Percentiles rank a stretch among this genome's conserved stretches.
These are phyloP conservation scores for Kwoniella newhampshirensis DNA, from an alignment of 768 basidiomycete species.

Conservation along the genomic window DNA sequence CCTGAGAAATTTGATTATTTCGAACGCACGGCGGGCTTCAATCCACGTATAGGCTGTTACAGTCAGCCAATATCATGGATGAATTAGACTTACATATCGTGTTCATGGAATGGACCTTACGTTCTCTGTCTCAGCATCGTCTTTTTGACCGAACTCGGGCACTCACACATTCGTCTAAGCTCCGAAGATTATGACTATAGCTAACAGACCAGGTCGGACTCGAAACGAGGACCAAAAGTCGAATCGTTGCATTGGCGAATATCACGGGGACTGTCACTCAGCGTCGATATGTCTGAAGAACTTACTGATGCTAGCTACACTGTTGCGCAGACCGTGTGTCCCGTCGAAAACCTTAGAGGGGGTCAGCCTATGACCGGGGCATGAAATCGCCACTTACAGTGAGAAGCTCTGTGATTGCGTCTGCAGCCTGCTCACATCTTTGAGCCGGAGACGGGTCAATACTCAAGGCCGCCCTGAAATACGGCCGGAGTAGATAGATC, in stretches of 20 bases:
- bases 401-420: slow-evolving; percentile 8
- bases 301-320: slow-evolving; percentile 15
- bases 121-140: not conserved
- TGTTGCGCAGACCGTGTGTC: slow-evolving; percentile 12
- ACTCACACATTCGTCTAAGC: slow-evolving; percentile 1
- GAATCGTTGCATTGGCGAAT: slow-evolving; percentile 7
- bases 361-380: not conserved
- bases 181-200: not conserved
- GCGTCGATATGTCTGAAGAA: not conserved
- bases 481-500: slow-evolving; percentile 22
- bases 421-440: slow-evolving; percentile 10
- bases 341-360: slow-evolving; percentile 7
- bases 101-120: not conserved
- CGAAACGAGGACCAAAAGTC: slow-evolving; percentile 1
- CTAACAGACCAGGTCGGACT: not conserved
- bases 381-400: slow-evolving; percentile 1
- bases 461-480: slow-evolving; percentile 8
- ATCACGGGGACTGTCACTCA: slow-evolving; percentile 5
- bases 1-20: slow-evolving; percentile 2
- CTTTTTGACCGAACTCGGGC: not conserved
- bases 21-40: slow-evolving; percentile 1
- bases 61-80: not conserved
- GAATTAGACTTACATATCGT: not conserved
- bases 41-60: slow-evolving; percentile 1
- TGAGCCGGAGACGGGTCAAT: slow-evolving; percentile 8